Base-by-base conservation (phyloP, 1,284 basidiomycete genomes). In the Ceratobasidium sp. region DNA sequence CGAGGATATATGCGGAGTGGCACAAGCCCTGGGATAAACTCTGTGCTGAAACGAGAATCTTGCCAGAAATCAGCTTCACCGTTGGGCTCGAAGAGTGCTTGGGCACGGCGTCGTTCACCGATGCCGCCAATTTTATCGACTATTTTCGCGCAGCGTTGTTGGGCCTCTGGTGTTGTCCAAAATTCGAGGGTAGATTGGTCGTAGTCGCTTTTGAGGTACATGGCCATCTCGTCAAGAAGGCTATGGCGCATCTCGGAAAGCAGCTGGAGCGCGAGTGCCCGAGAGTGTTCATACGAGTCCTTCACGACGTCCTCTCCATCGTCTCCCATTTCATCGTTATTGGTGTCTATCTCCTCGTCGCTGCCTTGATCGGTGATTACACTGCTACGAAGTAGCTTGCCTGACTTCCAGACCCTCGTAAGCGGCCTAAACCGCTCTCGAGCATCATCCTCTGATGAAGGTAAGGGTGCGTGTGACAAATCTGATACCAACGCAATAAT, bases 401-500 rank as follows among this genome's bases (percentile, higher is more conserved):
- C 71, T 17, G 76, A 66, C 33, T 77, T 79, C 75, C 74, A 78
- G 26, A 61, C 53, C 45, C 75, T 68, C 47, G 82, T 77, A 58
- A 83, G 81, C 39, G 90, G 87, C 49, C 89, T 85, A 80, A 92
- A 95, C 10, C 92, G 87, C 26, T 82, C 81, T 17, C 88, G 85
- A 0, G 93, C 93, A 56, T 90, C 90, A 31, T 88, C 88, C 0
- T 86, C 80, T 0, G 87, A 86, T 0, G 75, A 58, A 0, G 94
- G 94, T 0, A 95, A 84, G 0, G 88, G 85, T 0, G 92, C 86
- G 82, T 96, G 94, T 0, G 93, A 90, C 53, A 94, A 88, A 80
- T 96, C 94, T 4, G 93, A 94, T 42, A 94, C 89, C 33, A 96
- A 87, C 0, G 94, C 94, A 78, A 96, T 92, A 66, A 96, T 88